These are phyloP conservation scores for Volvariella surrecta DNA, from an alignment of 1,284 basidiomycete species.

Conservation along the genomic window DNA sequence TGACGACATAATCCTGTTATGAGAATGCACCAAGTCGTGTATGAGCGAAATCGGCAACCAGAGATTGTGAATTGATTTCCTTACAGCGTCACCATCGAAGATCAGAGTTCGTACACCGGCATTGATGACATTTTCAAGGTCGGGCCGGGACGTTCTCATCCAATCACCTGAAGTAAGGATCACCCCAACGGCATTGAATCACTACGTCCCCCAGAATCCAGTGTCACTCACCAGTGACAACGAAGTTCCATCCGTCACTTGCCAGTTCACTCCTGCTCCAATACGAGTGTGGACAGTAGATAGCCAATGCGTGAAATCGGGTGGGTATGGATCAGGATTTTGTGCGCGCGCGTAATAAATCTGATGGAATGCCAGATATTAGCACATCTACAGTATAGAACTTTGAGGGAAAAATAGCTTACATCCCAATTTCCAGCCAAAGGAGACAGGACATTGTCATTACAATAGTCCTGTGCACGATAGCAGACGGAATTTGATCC, in stretches of 20 bases:
- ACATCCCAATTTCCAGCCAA: constrained; percentile 39
- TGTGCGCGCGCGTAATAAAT: constrained; percentile 43
- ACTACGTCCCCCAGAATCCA: neutral
- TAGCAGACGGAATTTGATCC: constrained; percentile 43
- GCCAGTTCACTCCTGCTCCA: constrained; percentile 43
- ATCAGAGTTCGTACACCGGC: constrained; percentile 43
- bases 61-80: no score
- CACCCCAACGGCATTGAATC: no score
- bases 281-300: constrained; percentile 29
- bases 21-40: constrained; percentile 2
- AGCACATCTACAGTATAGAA: neutral
- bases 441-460: constrained; percentile 39
- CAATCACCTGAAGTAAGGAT: constrained; percentile 36
- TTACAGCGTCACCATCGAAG: constrained; percentile 49
- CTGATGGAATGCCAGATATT: constrained; percentile 13
- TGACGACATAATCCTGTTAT: constrained; percentile 45
- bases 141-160: constrained; percentile 49
- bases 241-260: constrained; percentile 44
- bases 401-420: constrained; percentile 8
- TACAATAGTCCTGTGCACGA: constrained; percentile 45
- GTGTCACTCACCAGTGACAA: constrained; percentile 27
- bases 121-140: constrained; percentile 51
- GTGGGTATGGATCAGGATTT: constrained; percentile 49
- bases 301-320: constrained; percentile 36
- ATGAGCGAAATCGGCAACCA: no score